phyloP scores from a whole-genome alignment of 2,329 filamentous ascomycete genomes.

The Neofusicoccum parvum region DNA sequence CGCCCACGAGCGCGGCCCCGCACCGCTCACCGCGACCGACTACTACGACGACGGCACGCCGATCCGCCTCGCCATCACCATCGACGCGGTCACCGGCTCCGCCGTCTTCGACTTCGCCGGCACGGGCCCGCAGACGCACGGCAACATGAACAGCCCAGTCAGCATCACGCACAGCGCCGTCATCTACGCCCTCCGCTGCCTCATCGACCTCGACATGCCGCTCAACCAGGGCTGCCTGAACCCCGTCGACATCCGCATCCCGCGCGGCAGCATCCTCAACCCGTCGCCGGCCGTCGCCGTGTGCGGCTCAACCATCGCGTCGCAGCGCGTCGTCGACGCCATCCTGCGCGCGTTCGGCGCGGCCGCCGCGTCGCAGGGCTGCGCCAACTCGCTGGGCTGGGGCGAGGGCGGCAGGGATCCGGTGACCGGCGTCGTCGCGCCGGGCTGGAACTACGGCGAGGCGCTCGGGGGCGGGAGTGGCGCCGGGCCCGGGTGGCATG shows the following conservation, averaged over 20 bases:
- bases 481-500: constrained; percentile 36
- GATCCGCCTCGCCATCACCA: constrained; percentile 37
- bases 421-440: constrained; percentile 24
- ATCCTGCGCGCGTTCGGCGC: constrained; percentile 27
- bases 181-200: constrained; percentile 43
- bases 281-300: constrained; percentile 38
- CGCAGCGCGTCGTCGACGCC: constrained; percentile 29
- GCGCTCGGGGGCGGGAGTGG: constrained; percentile 41
- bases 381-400: constrained; percentile 33
- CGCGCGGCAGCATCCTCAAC: constrained; percentile 36
- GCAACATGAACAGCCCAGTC: constrained; percentile 41
- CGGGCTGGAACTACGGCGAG: constrained; percentile 39
- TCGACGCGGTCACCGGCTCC: constrained; percentile 33
- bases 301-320: constrained; percentile 25
- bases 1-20: neutral
- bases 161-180: constrained; percentile 43
- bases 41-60: constrained; percentile 44
- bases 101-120: constrained; percentile 44
- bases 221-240: constrained; percentile 44
- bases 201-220: constrained; percentile 41
- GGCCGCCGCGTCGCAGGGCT: constrained; percentile 26
- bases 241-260: constrained; percentile 39
- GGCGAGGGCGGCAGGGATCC: constrained; percentile 30
- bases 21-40: constrained; percentile 30
- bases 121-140: constrained; percentile 39